Evolutionary conservation across 345 rosid species (phyloP).

Genomic region (Raphanus sativus): DNA sequence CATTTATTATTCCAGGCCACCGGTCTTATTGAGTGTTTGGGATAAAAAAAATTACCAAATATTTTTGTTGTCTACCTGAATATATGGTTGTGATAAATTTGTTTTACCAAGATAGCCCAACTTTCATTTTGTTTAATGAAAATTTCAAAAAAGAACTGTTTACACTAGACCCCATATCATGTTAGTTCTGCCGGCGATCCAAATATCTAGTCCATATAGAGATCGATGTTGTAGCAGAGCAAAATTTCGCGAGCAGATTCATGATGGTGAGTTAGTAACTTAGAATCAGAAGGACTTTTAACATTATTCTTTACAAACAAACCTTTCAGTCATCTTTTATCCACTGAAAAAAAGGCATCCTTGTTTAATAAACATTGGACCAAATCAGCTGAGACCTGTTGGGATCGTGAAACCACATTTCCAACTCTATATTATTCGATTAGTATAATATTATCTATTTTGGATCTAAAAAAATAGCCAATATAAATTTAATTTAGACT

Average conservation of each 20-base stretch:
- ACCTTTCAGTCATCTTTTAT: background rate
- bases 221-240: background rate
- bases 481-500: too few species aligned
- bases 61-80: background rate
- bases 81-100: background rate
- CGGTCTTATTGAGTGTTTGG: constrained; percentile 1
- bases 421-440: too few species aligned
- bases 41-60: background rate
- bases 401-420: too few species aligned
- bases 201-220: background rate
- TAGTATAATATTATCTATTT: too few species aligned
- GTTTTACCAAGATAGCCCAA: background rate
- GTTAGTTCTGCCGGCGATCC: background rate
- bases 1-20: constrained; percentile 4
- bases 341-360: background rate
- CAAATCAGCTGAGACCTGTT: background rate
- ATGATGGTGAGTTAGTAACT: background rate
- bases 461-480: too few species aligned
- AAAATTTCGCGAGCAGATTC: background rate
- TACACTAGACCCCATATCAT: background rate
- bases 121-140: background rate
- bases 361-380: background rate
- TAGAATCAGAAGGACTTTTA: background rate
- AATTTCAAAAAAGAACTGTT: background rate
- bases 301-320: background rate